phyloP scores from a whole-genome alignment of 495 filamentous ascomycete genomes.

The Hypoxylon intermedium region DNA sequence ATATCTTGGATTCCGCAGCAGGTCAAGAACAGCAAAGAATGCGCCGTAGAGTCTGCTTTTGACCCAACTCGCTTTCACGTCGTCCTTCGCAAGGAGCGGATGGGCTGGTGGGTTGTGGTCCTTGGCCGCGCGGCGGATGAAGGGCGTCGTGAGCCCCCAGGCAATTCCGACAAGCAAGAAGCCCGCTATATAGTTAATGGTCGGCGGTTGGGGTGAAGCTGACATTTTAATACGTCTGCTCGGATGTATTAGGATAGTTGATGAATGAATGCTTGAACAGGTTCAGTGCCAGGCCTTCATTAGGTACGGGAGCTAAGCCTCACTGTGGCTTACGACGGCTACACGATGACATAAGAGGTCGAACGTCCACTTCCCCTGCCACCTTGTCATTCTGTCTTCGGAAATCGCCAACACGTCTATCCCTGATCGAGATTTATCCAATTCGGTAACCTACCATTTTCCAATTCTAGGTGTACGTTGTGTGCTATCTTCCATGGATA shows the following conservation, averaged over 20 bases:
- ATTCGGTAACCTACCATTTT: too few relatives aligned
- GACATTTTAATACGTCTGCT: conserved; percentile 24
- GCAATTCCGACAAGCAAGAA: conserved; percentile 91
- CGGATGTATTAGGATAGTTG: conserved; percentile 28
- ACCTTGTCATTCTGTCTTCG: background rate
- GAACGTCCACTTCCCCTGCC: background rate
- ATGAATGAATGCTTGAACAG: conserved; percentile 11
- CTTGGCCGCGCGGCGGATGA: conserved; percentile 73
- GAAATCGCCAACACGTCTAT: too few relatives aligned
- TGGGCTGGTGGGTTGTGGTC: conserved; percentile 62
- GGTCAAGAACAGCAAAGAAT: conserved; percentile 76
- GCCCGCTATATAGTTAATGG: conserved; percentile 80
- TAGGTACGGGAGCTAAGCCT: conserved; percentile 8
- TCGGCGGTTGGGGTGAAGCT: conserved; percentile 56
- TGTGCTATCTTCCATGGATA: too few relatives aligned
- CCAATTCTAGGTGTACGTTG: too few relatives aligned
- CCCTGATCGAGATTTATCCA: too few relatives aligned
- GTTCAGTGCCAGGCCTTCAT: background rate
- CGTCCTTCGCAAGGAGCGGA: conserved; percentile 50
- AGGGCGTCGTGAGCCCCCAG: conserved; percentile 79
- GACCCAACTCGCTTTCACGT: conserved; percentile 57
- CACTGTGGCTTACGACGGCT: conserved; percentile 7
- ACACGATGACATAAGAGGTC: background rate
- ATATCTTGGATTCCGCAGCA: conserved; percentile 82
- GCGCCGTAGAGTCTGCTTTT: conserved; percentile 62